Base-by-base conservation (phyloP, 805 yeast species). In the Lipomyces chichibuensis region DNA sequence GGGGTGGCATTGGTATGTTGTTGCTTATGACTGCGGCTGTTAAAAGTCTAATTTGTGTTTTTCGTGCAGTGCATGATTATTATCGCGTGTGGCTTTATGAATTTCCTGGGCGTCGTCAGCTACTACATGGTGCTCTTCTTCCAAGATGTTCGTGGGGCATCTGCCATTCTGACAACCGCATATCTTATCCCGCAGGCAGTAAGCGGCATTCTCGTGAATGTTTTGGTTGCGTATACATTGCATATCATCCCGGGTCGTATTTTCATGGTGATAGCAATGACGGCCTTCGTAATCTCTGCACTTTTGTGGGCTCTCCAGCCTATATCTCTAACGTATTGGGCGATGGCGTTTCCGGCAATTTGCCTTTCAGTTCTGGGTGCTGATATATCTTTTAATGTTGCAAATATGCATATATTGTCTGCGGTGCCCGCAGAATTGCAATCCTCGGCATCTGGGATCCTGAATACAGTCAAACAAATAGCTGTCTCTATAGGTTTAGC, bases 371-470 rank as follows among this genome's bases (percentile, higher is more conserved):
- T 82, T 32, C 46, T 83, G 17, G 87, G 86, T 0, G 85, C 84
- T 0, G 86, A 84, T 72, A 69, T 84, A 4, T 75, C 80, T 17
- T 83, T 81, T 69, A 84, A 84, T 67, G 83, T 84, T 11, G 78
- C 80, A 20, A 84, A 80, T 63, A 75, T 83, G 73, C 78, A 79
- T 46, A 74, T 84, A 0, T 72, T 83, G 49, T 77, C 80, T 5
- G 76, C 84, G 0, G 84, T 84, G n/a, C 77, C 79, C 27, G 74
- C 74, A 56, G 65, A 74, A 13, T 70, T 79, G 20, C 85, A 83
- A 66, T 78, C 83, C 55, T 73, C 84, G 20, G 86, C 85, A 2
- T 83, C 83, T 2, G 85, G 85, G 9, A 75, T 83, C 2, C 83
- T 84, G 69, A 83, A 83, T 67, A 83, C 84, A 0, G 75, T 80